A percentile compares a stretch with the other conserved stretches of the same genome.
Conservation (phyloP, 2,329 filamentous ascomycete species). For the Anisogramma anomala region DNA sequence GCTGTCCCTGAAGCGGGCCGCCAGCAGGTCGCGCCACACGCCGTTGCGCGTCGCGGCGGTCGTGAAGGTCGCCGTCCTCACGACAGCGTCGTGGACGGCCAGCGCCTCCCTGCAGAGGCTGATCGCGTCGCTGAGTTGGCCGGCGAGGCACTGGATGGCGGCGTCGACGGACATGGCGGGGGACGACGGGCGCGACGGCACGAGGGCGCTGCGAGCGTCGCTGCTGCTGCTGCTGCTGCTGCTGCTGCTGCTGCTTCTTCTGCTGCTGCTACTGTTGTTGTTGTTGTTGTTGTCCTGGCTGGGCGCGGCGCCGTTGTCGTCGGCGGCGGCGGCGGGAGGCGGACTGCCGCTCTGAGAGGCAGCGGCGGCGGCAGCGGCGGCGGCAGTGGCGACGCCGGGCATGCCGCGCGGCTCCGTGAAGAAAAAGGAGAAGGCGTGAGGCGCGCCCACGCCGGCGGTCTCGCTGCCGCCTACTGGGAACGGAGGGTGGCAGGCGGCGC, state of each 20-base stretch:
- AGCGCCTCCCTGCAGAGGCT: conserved; percentile 3
- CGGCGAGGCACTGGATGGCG: conserved; percentile 2
- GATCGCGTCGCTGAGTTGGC: conserved; percentile 6
- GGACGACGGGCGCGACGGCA: background rate
- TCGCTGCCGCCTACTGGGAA: background rate
- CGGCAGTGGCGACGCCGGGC: background rate
- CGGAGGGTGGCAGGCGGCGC: background rate
- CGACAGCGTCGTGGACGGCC: conserved; percentile 27
- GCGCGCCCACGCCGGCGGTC: background rate
- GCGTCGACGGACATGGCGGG: conserved; percentile 3
- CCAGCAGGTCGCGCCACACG: conserved; percentile 10
- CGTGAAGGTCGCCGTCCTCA: conserved; percentile 23
- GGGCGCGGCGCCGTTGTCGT: background rate
- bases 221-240: too few species aligned
- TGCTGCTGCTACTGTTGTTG: background rate
- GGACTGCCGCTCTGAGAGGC: background rate
- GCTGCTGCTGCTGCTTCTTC: too few species aligned
- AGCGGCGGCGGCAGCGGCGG: background rate
- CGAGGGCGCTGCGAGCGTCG: background rate
- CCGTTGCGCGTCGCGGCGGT: conserved; percentile 6
- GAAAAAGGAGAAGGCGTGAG: background rate
- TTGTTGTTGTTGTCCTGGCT: background rate
- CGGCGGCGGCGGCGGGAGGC: background rate
- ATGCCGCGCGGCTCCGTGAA: background rate
- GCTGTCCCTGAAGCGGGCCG: background rate